Percentiles rank a stretch among this genome's conserved stretches.
Conservation (phyloP, 371 early-diverging fungal species). For the Synchytrium microbalum region DNA sequence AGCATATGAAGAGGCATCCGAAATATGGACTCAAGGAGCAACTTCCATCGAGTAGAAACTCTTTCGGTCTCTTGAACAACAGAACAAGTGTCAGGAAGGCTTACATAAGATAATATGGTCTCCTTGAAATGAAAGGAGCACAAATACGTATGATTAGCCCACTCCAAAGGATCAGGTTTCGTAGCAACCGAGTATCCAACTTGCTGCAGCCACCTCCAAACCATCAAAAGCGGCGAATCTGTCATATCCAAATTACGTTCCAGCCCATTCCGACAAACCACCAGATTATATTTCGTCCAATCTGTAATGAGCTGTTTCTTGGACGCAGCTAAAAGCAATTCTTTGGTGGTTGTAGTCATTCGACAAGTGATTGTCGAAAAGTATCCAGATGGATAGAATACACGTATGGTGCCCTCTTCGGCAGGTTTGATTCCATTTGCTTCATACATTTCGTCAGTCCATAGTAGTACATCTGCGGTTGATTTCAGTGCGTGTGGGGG, state of each 20-base stretch:
- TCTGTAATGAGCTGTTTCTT: slow-evolving; percentile 21
- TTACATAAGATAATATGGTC: slow-evolving; percentile 17
- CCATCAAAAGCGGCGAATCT: slow-evolving; percentile 17
- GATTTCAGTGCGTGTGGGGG: background rate
- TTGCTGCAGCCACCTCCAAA: slow-evolving; percentile 15
- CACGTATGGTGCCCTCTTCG: slow-evolving; percentile 11
- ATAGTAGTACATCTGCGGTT: background rate
- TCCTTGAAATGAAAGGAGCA: slow-evolving; percentile 68
- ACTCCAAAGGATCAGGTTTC: slow-evolving; percentile 61
- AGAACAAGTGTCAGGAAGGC: background rate
- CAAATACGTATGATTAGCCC: slow-evolving; percentile 80
- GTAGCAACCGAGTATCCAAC: slow-evolving; percentile 36
- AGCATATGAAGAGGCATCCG: background rate
- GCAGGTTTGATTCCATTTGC: background rate
- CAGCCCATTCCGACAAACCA: slow-evolving; percentile 10
- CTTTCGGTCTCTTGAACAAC: too few relatives aligned
- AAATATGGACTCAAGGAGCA: too few relatives aligned
- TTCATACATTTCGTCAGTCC: background rate
- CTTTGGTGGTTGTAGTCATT: slow-evolving; percentile 13
- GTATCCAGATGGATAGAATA: slow-evolving; percentile 19
- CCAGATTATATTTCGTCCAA: slow-evolving; percentile 15
- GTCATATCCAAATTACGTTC: slow-evolving; percentile 14
- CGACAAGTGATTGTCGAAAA: slow-evolving; percentile 19
- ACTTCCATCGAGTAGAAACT: too few relatives aligned
- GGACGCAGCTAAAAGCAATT: slow-evolving; percentile 15